Base-by-base conservation (phyloP, 169 alveolate species). In the Plasmodium ovale region DNA sequence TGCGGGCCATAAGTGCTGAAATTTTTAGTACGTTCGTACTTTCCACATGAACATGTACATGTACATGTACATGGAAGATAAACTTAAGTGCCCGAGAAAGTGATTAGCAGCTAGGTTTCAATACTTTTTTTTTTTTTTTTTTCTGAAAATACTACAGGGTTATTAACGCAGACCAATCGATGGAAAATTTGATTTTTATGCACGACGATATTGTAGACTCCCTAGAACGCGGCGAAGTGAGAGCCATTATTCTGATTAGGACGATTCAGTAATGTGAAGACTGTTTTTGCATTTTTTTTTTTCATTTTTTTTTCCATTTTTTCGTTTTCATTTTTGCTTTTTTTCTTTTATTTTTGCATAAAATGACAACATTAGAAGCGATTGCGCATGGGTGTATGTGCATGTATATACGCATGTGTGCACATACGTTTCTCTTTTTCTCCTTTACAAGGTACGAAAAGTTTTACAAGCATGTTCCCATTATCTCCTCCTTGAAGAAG, bases 391-490 rank as follows among this genome's bases (percentile, higher is more conserved):
- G 7, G 9, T 59, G 42, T 59, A 1, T 6, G 9, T 59, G 1
- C 29, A 0, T 59, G 44, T 6, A 23, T 23, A 10, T 0, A 0
- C 16, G 23, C 44, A 1, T 9, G 35, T 59, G 9, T 27, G 3
- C 9, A 23, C 16, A 59, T 59, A 23, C 70, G 23, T 69, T 44
- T 10, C 10, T 69, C 47, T 37, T 12, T 73, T 35, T 9, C 14
- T 3, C 39, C 42, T 27, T 12, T 65, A 7, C 23, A 19, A 73
- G 88, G 33, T 73, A 73, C 39, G 88, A 73, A 73, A 59, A 73
- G 29, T 73, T 58, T 73, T 73, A 73, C 44, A 73, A 73, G 73
- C 88, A 73, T 39, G 35, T 73, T 25, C 88, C 88, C 33, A 59
- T 73, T 14, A 73, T 73, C 12, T 72, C 88, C 23, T 21, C 71